Percentiles rank a stretch among this genome's conserved stretches.
phyloP scores from a whole-genome alignment of 495 filamentous ascomycete species.

The Viridothelium virens region DNA sequence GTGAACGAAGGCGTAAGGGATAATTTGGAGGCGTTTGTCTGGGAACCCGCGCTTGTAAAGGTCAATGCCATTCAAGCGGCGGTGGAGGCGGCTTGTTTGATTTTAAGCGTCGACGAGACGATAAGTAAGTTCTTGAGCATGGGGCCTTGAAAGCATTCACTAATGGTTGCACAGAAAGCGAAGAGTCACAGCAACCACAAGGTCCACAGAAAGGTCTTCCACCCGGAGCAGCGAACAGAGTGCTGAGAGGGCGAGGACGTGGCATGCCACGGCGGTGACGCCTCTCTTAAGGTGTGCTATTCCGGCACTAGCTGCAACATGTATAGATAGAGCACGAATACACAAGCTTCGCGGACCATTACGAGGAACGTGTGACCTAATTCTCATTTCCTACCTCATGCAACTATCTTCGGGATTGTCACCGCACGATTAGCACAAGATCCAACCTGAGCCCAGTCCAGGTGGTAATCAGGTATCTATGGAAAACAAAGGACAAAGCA shows the following conservation, averaged over 20 bases:
- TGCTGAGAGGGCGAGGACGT: constrained; percentile 62
- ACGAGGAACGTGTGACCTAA: neutral
- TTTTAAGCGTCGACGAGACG: constrained; percentile 93
- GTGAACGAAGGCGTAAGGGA: constrained; percentile 81
- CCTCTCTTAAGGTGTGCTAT: neutral
- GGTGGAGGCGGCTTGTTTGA: constrained; percentile 88
- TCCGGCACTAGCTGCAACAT: neutral
- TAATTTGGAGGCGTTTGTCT: constrained; percentile 90
- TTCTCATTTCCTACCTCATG: neutral
- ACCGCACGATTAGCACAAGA: neutral
- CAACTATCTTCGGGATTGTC: neutral
- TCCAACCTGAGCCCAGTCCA: neutral
- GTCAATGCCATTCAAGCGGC: constrained; percentile 95
- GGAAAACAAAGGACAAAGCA: neutral
- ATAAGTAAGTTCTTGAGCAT: constrained; percentile 53
- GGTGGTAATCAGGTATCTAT: constrained; percentile 1
- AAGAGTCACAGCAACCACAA: constrained; percentile 77
- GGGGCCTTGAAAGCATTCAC: neutral
- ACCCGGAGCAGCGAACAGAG: constrained; percentile 86
- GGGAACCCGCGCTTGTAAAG: constrained; percentile 95
- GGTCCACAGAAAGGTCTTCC: constrained; percentile 71
- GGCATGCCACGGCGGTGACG: constrained; percentile 72
- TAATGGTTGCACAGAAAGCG: constrained; percentile 49
- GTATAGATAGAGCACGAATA: neutral
- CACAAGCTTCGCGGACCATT: neutral